These are phyloP conservation scores for Xylariaceae sp. DNA, from an alignment of 2,329 filamentous ascomycete genomes.

Conservation along the genomic window DNA sequence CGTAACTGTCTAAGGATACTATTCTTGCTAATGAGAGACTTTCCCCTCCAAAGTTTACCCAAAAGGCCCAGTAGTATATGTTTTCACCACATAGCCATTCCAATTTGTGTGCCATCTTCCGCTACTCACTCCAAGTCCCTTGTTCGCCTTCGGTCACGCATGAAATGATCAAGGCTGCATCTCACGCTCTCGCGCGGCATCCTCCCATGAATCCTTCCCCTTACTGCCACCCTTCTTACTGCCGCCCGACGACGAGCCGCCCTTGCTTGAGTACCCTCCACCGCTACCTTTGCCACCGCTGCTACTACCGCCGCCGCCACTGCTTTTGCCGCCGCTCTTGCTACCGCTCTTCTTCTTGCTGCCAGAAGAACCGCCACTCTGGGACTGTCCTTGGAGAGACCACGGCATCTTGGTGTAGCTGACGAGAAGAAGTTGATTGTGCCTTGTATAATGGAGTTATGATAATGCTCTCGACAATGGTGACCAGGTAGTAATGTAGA, in stretches of 20 bases:
- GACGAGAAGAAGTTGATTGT: neutral
- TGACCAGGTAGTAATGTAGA: no score
- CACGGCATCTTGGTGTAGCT: neutral
- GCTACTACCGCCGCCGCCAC: neutral
- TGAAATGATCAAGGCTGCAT: slow-evolving; percentile 19
- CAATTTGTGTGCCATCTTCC: no score
- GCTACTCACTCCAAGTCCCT: no score
- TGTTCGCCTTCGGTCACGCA: no score
- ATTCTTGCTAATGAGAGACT: no score
- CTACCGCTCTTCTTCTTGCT: slow-evolving; percentile 15
- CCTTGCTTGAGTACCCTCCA: slow-evolving; percentile 4
- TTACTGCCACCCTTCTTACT: slow-evolving; percentile 7
- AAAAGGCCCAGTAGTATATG: no score
- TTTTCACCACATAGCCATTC: no score
- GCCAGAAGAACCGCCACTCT: slow-evolving; percentile 9
- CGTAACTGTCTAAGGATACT: no score
- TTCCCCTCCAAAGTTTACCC: no score
- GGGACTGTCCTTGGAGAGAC: slow-evolving; percentile 13
- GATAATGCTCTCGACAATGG: neutral
- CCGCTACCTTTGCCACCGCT: neutral
- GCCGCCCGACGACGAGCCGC: neutral
- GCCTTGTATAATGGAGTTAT: neutral
- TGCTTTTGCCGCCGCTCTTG: neutral
- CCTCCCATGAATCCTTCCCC: slow-evolving; percentile 22
- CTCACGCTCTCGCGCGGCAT: slow-evolving; percentile 22